Evolutionary conservation across 2,329 filamentous ascomycete genomes (phyloP).

Genomic region (Aspergillus thermomutatus): DNA sequence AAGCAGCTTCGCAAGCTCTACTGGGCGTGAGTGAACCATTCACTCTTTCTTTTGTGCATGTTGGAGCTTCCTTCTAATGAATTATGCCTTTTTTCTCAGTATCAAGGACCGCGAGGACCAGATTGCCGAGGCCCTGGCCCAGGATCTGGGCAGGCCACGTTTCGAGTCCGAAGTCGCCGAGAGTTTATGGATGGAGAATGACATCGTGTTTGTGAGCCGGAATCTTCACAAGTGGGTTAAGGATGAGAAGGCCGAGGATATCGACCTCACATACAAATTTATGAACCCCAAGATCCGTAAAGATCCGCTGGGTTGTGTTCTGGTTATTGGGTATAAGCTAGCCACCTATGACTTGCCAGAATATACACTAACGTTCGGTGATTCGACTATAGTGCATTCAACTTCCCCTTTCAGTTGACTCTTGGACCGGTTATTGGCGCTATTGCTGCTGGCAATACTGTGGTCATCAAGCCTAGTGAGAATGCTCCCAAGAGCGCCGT

Average conservation of each 20-base stretch:
- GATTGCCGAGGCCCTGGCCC: slow-evolving; percentile 69
- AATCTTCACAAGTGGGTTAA: slow-evolving; percentile 78
- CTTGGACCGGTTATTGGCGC: slow-evolving; percentile 80
- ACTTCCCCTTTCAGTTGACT: slow-evolving; percentile 83
- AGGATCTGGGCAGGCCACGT: slow-evolving; percentile 73
- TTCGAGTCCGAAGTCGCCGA: slow-evolving; percentile 75
- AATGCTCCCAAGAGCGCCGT: slow-evolving; percentile 71
- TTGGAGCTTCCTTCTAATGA: slow-evolving; percentile 9
- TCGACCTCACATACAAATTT: slow-evolving; percentile 64
- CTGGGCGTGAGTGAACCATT: slow-evolving; percentile 62
- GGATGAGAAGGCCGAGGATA: slow-evolving; percentile 72
- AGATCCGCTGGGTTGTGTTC: slow-evolving; percentile 77
- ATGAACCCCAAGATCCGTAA: slow-evolving; percentile 76
- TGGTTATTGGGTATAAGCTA: slow-evolving; percentile 69
- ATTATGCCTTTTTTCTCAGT: slow-evolving; percentile 24
- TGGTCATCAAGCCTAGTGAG: slow-evolving; percentile 88
- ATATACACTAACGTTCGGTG: neutral
- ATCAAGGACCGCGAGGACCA: slow-evolving; percentile 72
- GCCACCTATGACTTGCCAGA: neutral
- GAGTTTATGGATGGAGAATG: slow-evolving; percentile 73
- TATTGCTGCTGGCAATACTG: slow-evolving; percentile 88
- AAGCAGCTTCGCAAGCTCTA: slow-evolving; percentile 90
- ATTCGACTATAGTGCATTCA: slow-evolving; percentile 64
- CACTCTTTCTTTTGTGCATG: neutral
- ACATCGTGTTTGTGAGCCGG: slow-evolving; percentile 73